These are phyloP conservation scores for Xylogone sp. DNA, from an alignment of 2,329 filamentous ascomycete species.

Conservation along the genomic window DNA sequence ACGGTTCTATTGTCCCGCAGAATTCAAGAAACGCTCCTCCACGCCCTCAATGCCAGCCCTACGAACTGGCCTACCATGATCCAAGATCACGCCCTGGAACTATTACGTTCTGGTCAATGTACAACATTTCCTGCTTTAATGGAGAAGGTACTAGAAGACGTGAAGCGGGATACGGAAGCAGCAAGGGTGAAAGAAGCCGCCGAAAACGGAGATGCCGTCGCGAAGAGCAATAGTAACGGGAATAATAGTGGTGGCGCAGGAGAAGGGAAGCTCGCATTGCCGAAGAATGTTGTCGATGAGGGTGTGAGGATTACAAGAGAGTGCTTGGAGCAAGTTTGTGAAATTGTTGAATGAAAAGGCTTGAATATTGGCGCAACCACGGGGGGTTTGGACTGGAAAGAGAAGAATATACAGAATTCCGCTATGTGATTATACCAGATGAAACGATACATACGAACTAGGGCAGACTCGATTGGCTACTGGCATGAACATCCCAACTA, in stretches of 20 bases:
- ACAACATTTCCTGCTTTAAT: slow-evolving; percentile 60
- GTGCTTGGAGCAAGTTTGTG: slow-evolving; percentile 44
- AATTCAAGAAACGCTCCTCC: slow-evolving; percentile 62
- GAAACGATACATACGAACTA: too few species aligned
- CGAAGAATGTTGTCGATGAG: slow-evolving; percentile 56
- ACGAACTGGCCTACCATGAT: slow-evolving; percentile 61
- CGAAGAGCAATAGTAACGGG: slow-evolving; percentile 10
- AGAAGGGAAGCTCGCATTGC: slow-evolving; percentile 47
- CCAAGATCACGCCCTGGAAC: slow-evolving; percentile 54
- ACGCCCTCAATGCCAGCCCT: slow-evolving; percentile 54
- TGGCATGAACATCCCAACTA: too few species aligned
- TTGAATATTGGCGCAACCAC: background rate
- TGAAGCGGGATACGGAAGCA: slow-evolving; percentile 28
- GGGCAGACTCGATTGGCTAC: too few species aligned
- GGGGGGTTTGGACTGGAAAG: too few species aligned
- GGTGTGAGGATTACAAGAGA: slow-evolving; percentile 57
- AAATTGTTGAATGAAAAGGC: slow-evolving; percentile 19
- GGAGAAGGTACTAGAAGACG: slow-evolving; percentile 57
- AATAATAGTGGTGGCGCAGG: slow-evolving; percentile 8
- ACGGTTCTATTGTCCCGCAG: slow-evolving; percentile 31
- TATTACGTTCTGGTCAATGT: slow-evolving; percentile 57
- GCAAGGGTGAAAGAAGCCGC: background rate
- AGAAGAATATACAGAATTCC: too few species aligned
- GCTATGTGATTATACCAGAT: too few species aligned
- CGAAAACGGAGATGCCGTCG: background rate